Base-by-base conservation (phyloP, 2,329 filamentous ascomycete species). In the Colletotrichum melonis region DNA sequence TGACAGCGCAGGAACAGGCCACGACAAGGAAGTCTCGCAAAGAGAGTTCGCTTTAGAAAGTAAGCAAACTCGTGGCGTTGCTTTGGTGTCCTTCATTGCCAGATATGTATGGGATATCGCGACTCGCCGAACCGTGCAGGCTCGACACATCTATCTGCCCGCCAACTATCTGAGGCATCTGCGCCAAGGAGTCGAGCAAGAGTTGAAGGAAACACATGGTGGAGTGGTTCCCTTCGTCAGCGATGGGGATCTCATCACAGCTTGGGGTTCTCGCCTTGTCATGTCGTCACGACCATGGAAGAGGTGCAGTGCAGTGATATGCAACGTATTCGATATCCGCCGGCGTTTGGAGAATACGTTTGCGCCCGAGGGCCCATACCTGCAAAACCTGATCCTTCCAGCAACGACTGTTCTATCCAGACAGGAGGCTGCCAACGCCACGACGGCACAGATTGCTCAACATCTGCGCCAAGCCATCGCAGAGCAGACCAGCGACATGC, bases 221-320 rank as follows among this genome's bases (percentile, higher is more conserved):
- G 58, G 58, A 6, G 58, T 42, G 4, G 32, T 24, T 3, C 58
- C 58, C 4, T 60, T 60, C 32, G 32, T 64, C 62, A 64, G 62
- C 38, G 62, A 64, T 5, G 62, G 62, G 5, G 62, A 64, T 12
- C 42, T 64, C n/a, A 49, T 64, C n/a, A 64, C 42, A 12, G 62
- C 62, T 24, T 64, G 62, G 62, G 49, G 42, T 11, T 49, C 49
- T 19, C 42, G 49, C 6, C 26, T 52, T 12, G 49, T 64, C 24
- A 64, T 64, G 38, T 64, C 62, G 7, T 28, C 42, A 22, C 12
- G 57, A 22, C 28, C 57, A 32, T 56, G 54, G 54, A 56, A 28
- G 54, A 56, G 26, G 12, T 26, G 54, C 54, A 56, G 54, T 28
- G 57, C 57, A 14, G 35, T 42, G 14, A 42, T 60, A 2, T 35